phyloP scores from a whole-genome alignment of 2,329 filamentous ascomycete species.

The Gnomoniopsis smithogilvyi region DNA sequence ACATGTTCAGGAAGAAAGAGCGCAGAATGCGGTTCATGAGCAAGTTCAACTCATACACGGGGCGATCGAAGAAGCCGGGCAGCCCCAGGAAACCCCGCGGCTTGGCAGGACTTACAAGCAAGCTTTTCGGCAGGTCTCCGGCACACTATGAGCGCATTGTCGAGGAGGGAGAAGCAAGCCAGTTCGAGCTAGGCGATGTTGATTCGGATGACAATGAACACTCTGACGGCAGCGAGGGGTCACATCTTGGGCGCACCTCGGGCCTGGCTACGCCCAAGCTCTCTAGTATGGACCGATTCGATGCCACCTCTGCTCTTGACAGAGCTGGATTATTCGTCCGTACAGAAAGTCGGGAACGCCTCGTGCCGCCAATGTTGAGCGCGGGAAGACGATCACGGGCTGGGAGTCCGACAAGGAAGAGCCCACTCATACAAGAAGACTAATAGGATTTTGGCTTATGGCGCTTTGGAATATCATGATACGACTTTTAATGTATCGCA shows the following conservation, averaged over 20 bases:
- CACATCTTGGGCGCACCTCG: conserved; percentile 56
- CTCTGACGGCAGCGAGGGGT: conserved; percentile 59
- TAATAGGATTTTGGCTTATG: conserved; percentile 21
- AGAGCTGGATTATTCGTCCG: conserved; percentile 73
- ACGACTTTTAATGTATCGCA: conserved; percentile 9
- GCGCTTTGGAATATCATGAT: conserved; percentile 8
- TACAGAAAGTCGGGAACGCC: conserved; percentile 81
- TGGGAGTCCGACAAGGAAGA: conserved; percentile 59
- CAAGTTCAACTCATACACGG: conserved; percentile 44
- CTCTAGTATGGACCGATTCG: conserved; percentile 50
- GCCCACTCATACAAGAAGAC: conserved; percentile 48
- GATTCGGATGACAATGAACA: conserved; percentile 63
- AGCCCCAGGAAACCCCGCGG: conserved; percentile 45
- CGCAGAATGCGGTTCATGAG: conserved; percentile 61
- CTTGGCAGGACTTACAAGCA: conserved; percentile 51
- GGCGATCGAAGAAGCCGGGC: conserved; percentile 38
- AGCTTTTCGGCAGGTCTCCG: conserved; percentile 60
- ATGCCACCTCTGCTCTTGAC: conserved; percentile 48
- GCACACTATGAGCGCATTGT: conserved; percentile 77
- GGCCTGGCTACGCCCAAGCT: conserved; percentile 67
- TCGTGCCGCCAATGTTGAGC: conserved; percentile 56
- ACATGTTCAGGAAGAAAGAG: conserved; percentile 77
- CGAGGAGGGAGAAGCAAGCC: conserved; percentile 71
- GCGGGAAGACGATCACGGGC: conserved; percentile 50
- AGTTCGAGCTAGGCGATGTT: conserved; percentile 74